Conservation (phyloP, 192 early-diverging fungal genomes). For the Backusella mclennaniae region DNA sequence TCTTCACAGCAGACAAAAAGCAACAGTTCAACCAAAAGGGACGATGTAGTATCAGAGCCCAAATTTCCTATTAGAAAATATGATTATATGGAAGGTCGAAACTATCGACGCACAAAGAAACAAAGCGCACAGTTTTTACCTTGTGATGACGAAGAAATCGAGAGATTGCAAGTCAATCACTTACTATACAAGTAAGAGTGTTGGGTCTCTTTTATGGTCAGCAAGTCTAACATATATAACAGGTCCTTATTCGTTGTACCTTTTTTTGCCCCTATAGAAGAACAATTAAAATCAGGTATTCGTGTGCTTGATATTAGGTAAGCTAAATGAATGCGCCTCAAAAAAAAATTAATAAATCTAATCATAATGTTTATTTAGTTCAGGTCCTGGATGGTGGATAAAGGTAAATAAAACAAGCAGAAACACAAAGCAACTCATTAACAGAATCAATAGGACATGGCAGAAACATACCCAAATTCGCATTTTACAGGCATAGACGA, state of each 20-base stretch:
- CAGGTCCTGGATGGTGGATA: constrained; percentile 37
- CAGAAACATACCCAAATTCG: constrained; percentile 27
- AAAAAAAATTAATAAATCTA: background rate
- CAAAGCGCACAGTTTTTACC: constrained; percentile 22
- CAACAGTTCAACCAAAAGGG: constrained; percentile 2
- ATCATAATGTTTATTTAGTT: constrained; percentile 4
- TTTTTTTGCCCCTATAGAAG: constrained; percentile 26
- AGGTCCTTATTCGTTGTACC: constrained; percentile 1
- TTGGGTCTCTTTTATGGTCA: too few species aligned
- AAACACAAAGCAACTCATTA: background rate
- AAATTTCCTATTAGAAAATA: constrained; percentile 18
- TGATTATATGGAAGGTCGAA: constrained; percentile 27
- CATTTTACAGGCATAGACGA: constrained; percentile 38
- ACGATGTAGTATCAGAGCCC: background rate
- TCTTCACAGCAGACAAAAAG: background rate
- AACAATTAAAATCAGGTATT: constrained; percentile 25
- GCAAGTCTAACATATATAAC: background rate
- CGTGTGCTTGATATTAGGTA: constrained; percentile 28
- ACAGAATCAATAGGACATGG: constrained; percentile 23
- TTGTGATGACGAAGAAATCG: constrained; percentile 36
- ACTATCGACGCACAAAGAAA: constrained; percentile 11
- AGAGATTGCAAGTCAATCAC: constrained; percentile 28
- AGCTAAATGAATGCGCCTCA: background rate
- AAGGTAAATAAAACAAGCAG: background rate
- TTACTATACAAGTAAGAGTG: constrained; percentile 7